Evolutionary conservation across 2,329 filamentous ascomycete genomes (phyloP).

Genomic region (Botrytis aclada): DNA sequence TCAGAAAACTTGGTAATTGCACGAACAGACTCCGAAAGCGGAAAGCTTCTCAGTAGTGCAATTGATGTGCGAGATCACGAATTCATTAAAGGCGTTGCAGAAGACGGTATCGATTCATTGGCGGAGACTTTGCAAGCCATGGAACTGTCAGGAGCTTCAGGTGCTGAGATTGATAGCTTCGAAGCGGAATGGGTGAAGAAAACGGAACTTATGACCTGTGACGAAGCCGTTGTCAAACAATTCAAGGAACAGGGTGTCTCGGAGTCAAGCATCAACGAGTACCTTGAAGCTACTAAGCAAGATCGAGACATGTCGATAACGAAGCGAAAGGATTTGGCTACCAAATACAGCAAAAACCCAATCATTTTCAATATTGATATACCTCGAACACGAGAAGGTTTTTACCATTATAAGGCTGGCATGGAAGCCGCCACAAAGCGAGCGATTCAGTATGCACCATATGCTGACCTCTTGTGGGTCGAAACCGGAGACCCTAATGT

Average conservation of each 20-base stretch:
- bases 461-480: conserved; percentile 93
- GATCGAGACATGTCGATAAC: conserved; percentile 76
- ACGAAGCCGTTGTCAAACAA: conserved; percentile 81
- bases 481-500: conserved; percentile 91
- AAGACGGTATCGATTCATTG: conserved; percentile 70
- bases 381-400: conserved; percentile 88
- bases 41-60: conserved; percentile 82
- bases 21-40: conserved; percentile 91
- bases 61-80: conserved; percentile 95
- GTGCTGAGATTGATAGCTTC: conserved; percentile 77
- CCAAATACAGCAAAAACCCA: conserved; percentile 61
- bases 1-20: conserved; percentile 93
- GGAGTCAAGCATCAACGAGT: conserved; percentile 62
- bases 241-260: conserved; percentile 64
- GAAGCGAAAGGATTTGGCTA: conserved; percentile 70
- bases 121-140: conserved; percentile 87
- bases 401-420: conserved; percentile 85
- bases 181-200: conserved; percentile 86
- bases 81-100: conserved; percentile 85
- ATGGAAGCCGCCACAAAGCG: conserved; percentile 88
- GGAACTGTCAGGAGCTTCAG: conserved; percentile 75
- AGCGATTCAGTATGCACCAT: conserved; percentile 85
- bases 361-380: conserved; percentile 88
- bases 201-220: conserved; percentile 83
- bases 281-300: conserved; percentile 58